Evolutionary conservation across 495 filamentous ascomycete genomes (phyloP).

Genomic region (Talaromyces stipitatus): DNA sequence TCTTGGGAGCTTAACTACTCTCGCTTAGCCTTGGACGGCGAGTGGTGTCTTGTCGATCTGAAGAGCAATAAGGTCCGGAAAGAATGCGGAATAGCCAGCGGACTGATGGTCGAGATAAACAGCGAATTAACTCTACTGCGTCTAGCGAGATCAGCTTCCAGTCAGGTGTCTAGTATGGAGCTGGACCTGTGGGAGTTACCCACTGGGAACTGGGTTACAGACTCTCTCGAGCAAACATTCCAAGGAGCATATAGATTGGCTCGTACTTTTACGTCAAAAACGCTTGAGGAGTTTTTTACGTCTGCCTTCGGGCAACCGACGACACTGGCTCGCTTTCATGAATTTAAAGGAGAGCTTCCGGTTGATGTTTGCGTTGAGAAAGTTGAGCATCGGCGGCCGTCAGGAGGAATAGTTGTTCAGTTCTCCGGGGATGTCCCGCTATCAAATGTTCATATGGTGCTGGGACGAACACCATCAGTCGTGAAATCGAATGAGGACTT

Average conservation of each 20-base stretch:
- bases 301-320: background rate
- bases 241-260: background rate
- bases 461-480: background rate
- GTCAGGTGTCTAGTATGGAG: background rate
- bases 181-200: slow-evolving; percentile 2
- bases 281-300: background rate
- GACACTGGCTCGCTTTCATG: slow-evolving; percentile 4
- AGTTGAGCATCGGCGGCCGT: background rate
- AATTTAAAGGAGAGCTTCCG: background rate
- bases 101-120: background rate
- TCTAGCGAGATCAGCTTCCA: background rate
- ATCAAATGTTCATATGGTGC: background rate
- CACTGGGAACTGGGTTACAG: background rate
- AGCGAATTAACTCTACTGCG: background rate
- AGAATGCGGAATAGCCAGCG: background rate
- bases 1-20: slow-evolving; percentile 62
- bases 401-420: background rate
- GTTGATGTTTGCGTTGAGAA: background rate
- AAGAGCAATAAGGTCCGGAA: background rate
- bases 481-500: too few species aligned
- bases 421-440: background rate
- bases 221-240: background rate
- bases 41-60: slow-evolving; percentile 64
- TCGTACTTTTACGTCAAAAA: background rate
- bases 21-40: slow-evolving; percentile 74